phyloP scores from a whole-genome alignment of 164 flowering plant genomes.

The Macadamia integrifolia region DNA sequence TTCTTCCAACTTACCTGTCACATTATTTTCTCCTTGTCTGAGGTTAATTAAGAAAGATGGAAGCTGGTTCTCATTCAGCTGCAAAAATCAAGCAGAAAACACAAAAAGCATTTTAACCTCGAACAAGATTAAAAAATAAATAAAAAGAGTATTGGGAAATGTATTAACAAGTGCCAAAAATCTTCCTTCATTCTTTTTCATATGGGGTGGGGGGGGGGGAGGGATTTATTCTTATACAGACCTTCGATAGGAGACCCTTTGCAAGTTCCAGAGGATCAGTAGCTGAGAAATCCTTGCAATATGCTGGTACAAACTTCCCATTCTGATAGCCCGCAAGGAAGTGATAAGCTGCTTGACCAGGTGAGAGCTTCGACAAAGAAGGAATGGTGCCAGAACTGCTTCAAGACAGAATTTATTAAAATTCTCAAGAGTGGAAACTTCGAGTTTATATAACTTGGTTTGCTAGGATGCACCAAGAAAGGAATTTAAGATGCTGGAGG shows the following conservation, averaged over 20 bases:
- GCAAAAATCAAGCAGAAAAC: conserved; percentile 16
- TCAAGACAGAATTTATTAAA: conserved; percentile 1
- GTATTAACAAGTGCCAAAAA: not conserved
- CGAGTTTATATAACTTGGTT: no score
- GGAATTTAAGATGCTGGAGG: no score
- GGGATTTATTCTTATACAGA: not conserved
- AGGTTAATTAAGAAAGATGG: conserved; percentile 40
- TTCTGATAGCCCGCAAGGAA: conserved; percentile 50
- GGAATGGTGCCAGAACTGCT: conserved; percentile 49
- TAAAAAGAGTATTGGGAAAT: no score
- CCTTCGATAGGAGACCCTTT: conserved; percentile 38
- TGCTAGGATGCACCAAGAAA: no score
- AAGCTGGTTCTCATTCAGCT: conserved; percentile 41
- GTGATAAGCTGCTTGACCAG: conserved; percentile 61
- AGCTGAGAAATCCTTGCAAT: conserved; percentile 30
- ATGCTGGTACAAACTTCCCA: conserved; percentile 50
- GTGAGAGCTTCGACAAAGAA: conserved; percentile 39
- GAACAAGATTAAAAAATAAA: not conserved
- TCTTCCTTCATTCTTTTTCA: not conserved
- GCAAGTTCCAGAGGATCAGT: conserved; percentile 42
- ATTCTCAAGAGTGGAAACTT: not conserved
- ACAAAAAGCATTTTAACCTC: not conserved
- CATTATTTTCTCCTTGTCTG: conserved; percentile 28
- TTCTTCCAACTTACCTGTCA: conserved; percentile 29
- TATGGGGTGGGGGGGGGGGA: no score